phyloP scores from a whole-genome alignment of 2,329 filamentous ascomycete species.

The Lecanicillium sp. region DNA sequence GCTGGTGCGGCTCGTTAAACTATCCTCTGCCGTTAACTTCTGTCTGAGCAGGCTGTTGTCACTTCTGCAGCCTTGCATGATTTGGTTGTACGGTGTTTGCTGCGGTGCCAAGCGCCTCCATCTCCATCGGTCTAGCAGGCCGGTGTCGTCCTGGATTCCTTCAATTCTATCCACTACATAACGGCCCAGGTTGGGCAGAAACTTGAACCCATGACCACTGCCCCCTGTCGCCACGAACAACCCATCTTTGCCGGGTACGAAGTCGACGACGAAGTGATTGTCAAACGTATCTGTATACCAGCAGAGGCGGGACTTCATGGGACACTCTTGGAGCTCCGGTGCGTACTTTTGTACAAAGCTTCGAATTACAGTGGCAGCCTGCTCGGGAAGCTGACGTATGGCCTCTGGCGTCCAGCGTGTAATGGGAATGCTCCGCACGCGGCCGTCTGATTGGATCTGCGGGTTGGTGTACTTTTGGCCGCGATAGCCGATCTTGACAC shows the following conservation, averaged over 20 bases:
- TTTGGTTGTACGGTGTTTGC: not conserved
- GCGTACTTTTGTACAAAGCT: slow-evolving; percentile 34
- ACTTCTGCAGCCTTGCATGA: not conserved
- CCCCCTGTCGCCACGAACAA: slow-evolving; percentile 57
- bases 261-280: slow-evolving; percentile 28
- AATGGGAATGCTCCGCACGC: slow-evolving; percentile 32
- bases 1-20: no score
- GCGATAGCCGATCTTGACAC: slow-evolving; percentile 45
- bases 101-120: slow-evolving; percentile 16
- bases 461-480: slow-evolving; percentile 46
- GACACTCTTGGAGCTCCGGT: slow-evolving; percentile 33
- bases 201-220: slow-evolving; percentile 58
- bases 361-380: slow-evolving; percentile 24
- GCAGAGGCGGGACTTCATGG: slow-evolving; percentile 26
- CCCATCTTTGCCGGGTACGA: slow-evolving; percentile 46
- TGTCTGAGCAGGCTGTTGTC: not conserved
- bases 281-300: slow-evolving; percentile 30
- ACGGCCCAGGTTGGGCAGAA: slow-evolving; percentile 51
- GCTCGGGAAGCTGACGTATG: slow-evolving; percentile 21
- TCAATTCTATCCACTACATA: slow-evolving; percentile 47
- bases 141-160: slow-evolving; percentile 26
- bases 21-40: not conserved
- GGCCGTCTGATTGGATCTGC: slow-evolving; percentile 28
- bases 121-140: slow-evolving; percentile 19
- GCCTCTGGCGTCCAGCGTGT: slow-evolving; percentile 30